Evolutionary conservation across 352 stramenopile species (phyloP).

Genomic region (Phytophthora sp.): DNA sequence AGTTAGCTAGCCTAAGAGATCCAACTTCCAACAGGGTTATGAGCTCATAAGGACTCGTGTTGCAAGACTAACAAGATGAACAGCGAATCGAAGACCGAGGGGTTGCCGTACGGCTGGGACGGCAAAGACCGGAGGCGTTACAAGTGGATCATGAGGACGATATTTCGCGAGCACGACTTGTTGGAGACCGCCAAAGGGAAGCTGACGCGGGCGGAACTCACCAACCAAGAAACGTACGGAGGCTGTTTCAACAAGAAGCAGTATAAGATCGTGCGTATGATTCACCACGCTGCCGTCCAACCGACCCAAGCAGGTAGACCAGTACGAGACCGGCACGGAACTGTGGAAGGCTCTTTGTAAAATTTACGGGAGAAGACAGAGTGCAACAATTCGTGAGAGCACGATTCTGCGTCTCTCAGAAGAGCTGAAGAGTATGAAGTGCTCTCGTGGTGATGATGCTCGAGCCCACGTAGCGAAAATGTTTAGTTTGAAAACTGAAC

Average conservation of each 20-base stretch:
- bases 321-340: background rate
- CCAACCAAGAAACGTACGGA: no score
- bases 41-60: background rate
- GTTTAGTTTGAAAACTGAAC: background rate
- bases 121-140: conserved; percentile 7
- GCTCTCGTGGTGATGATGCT: no score
- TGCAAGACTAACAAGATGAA: background rate
- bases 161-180: conserved; percentile 4
- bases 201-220: background rate
- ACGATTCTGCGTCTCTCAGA: no score
- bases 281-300: conserved; percentile 3
- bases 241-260: conserved; percentile 5
- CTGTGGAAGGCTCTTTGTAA: background rate
- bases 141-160: conserved; percentile 5
- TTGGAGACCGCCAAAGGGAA: background rate
- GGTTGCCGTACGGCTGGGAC: no score
- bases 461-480: background rate
- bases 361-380: conserved; percentile 7
- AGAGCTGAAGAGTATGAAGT: no score
- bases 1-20: no score
- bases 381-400: background rate
- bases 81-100: background rate
- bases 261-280: conserved; percentile 12
- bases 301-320: background rate
- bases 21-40: conserved; percentile 9